Base-by-base conservation (phyloP, 352 stramenopile species). In the Globisporangium yorkense region DNA sequence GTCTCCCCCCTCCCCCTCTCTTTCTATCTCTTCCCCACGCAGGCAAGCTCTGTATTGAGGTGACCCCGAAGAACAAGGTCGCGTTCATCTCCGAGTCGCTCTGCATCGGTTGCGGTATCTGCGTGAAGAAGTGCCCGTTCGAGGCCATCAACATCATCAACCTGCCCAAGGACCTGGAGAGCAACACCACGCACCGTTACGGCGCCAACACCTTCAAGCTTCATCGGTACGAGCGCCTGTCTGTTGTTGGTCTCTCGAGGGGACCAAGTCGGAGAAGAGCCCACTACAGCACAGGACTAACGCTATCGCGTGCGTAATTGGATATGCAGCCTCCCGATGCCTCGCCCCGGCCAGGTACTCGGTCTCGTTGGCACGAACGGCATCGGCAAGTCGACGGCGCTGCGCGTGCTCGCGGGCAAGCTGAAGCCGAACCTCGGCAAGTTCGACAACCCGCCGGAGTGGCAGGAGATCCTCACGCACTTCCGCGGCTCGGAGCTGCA, bases 111-210 rank as follows among this genome's bases (percentile, higher is more conserved):
- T 99, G 97, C 71, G 97, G 97, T 87, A 99, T 99, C 69, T 99
- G 97, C 74, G 97, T 99, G 8, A 99, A 99, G 84, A 99, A 99
- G 73, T 99, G 97, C 70, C 97, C 97, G 24, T 99, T 99, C 63
- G 96, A 99, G 59, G 97, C 97, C 37, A 99, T 99, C 60, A 96
- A 93, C 67, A 99, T 99, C 65, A 99, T 99, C 87, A 99, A 99
- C 73, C 69, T 99, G 56, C 97, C 97, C 45, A 99, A 99, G 75
- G 89, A 99, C 74, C 80, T 99, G 7, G 96, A 99, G 63, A 93
- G 76, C 68, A 98, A 99, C 71, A 99, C 96, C n/a, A 99, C 97
- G 50, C 97, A 99, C 73, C 94, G 97, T 48, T 99, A 99, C 67
- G 97, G 98, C 44, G 95, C 97, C 46, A 99, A 99, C 81, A 97